Evolutionary conservation across 148 eudicot genomes (phyloP), one percentile per base, ranked within the genome.

Genomic region (Camellia granthamiana): DNA sequence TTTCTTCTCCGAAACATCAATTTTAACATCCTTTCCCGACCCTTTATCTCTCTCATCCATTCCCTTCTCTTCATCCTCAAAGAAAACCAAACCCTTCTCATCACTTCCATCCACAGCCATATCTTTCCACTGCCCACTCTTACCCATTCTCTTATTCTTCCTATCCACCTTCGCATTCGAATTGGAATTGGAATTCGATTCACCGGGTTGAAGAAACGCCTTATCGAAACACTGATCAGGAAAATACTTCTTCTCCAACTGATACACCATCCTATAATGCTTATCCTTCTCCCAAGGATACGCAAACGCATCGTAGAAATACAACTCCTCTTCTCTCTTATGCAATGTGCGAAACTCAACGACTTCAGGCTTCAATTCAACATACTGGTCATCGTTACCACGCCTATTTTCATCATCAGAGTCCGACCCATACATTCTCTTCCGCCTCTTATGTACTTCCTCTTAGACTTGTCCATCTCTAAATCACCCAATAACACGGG

Each of bases 261-360:
- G 98, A 86, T 96, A 94, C 77, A 96, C 98, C 99, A 96, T 96
- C 79, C 86, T 96, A 77, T 96, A 96, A 89, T 96, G 99, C 88
- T 93, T 96, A 14, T 93, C 92, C 74, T 93, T 93, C 84, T 96
- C 99, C 98, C 99, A 96, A 15, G 99, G 99, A 69, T 92, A 91
- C 23, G 98, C 90, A 77, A 96, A 96, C 13, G 92, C 78, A 77
- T 96, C 99, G 56, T 93, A 90, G 23, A 93, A 96, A 82, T 91
- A 93, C 86, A 96, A 84, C 78, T 93, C 99, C 72, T 96, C 97
- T 77, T 96, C 97, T 60, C 91, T 92, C 82, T 92, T 83, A 74
- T 93, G 99, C 87, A 93, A 61, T 30, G 98, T 88, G 5, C 86
- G 85, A 23, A 93, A 79, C 89, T 96, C 97, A 72, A 92, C 97